Evolutionary conservation across 805 yeast species (phyloP), one percentile per base, ranked within the genome.

Genomic region (Vanderwaltozyma polyspora): DNA sequence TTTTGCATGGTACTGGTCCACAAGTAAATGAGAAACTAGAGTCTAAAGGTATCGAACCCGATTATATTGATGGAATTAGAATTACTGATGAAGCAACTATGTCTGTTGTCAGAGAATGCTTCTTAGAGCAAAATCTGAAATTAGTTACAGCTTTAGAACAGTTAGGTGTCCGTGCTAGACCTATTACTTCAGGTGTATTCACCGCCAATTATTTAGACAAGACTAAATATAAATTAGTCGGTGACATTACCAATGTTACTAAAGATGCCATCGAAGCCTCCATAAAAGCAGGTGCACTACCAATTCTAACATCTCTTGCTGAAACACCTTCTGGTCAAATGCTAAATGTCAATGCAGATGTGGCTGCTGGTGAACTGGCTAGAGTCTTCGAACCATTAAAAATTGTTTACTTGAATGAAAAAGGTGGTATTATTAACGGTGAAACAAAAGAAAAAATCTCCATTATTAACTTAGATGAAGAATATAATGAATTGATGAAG

Each of bases 1-100:
- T 91, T 8, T 70, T 91, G 38, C 99, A 91, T 56, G 99, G 99
- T 19, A 91, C 98, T 1, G 99, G 99, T 14, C 99, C 99, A 6
- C 99, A 91, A 63, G 91, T 91, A 64, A 91, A 91, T 57, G 94
- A 82, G 51, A 74, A 86, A 46, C 70, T 91, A 39, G 98, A 91
- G 60, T 78, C 77, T 33, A 94, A 84, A 60, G 95, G 95, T 27
- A 84, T 91, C 22, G 96, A 83, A 58, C 97, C 99, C 4, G 85
- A 83, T 44, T 91, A 91, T 59, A 80, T 79, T 41, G 97, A 91
- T 54, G 99, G 99, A 7, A 91, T 91, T 50, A 75, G 99, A 54
- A 84, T 91, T 57, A 91, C 99, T 18, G 93, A 91, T 58, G 79
- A 82, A 38, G 76, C 79, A 46, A 91, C 98, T 18, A 91, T 91